Evolutionary conservation across 805 yeast genomes (phyloP).

Genomic region (Nakazawaea wickerhamii): DNA sequence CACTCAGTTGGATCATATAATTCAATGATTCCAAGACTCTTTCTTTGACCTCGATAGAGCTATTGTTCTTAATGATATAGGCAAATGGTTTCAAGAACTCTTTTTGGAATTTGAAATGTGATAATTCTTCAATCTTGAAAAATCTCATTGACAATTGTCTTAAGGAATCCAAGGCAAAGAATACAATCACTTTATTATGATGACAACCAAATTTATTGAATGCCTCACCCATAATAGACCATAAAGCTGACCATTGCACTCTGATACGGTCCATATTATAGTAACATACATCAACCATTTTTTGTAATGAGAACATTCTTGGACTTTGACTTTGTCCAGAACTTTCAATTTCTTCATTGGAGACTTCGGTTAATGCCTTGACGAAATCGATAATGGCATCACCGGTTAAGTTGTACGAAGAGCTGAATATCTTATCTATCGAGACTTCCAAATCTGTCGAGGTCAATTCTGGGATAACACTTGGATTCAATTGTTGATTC

Average conservation of each 20-base stretch:
- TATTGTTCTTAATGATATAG: conserved; percentile 64
- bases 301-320: conserved; percentile 86
- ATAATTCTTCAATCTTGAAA: conserved; percentile 86
- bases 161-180: conserved; percentile 90
- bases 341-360: conserved; percentile 85
- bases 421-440: conserved; percentile 82
- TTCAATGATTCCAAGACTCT: conserved; percentile 87
- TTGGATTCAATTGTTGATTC: conserved; percentile 59
- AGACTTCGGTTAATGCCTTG: conserved; percentile 77
- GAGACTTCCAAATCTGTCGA: conserved; percentile 71
- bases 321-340: conserved; percentile 80
- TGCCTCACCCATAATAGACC: conserved; percentile 90
- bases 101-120: conserved; percentile 93
- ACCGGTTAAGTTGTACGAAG: conserved; percentile 74
- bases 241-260: conserved; percentile 92
- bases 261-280: conserved; percentile 96
- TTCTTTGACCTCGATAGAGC: conserved; percentile 67
- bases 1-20: conserved; percentile 76
- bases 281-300: conserved; percentile 95
- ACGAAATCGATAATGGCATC: conserved; percentile 85
- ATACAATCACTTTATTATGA: conserved; percentile 66
- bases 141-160: conserved; percentile 91
- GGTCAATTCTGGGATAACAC: conserved; percentile 50
- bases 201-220: conserved; percentile 84
- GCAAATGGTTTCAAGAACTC: conserved; percentile 91